Evolutionary conservation across 306 rosid genomes (phyloP).

Genomic region (Trichosanthes cucumerina): DNA sequence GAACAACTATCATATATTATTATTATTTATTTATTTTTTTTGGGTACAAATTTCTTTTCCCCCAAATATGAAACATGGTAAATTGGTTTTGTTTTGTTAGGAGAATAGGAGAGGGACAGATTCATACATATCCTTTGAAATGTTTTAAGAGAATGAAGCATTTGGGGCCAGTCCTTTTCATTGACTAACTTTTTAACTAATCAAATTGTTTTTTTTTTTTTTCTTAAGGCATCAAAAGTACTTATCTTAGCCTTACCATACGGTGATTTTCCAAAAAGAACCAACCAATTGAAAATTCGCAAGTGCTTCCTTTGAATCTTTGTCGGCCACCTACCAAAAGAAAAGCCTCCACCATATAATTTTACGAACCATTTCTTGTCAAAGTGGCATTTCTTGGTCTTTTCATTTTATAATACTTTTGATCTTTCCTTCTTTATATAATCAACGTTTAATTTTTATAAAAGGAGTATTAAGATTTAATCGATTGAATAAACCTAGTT

Average conservation of each 20-base stretch:
- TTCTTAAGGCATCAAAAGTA: neutral
- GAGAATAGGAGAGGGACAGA: neutral
- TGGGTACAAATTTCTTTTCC: neutral
- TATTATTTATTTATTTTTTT: no score
- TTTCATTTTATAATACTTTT: neutral
- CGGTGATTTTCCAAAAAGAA: neutral
- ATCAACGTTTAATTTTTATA: neutral
- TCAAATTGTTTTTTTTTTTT: neutral
- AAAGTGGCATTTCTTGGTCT: neutral
- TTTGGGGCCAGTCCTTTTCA: neutral
- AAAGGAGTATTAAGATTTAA: neutral
- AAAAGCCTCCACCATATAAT: constrained; percentile 1
- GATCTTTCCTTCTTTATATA: neutral
- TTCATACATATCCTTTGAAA: neutral
- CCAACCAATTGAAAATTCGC: neutral
- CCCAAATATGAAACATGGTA: neutral
- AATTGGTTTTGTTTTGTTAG: neutral
- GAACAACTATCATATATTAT: neutral
- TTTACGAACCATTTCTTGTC: neutral
- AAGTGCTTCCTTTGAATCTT: neutral
- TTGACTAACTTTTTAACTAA: neutral
- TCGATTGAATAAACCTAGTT: neutral
- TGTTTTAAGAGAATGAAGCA: neutral
- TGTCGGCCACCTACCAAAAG: constrained; percentile 7
- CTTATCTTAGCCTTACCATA: neutral